Conservation (phyloP, 225 moss, liverwort and hornwort genomes). For the Thuidium tamariscinum region DNA sequence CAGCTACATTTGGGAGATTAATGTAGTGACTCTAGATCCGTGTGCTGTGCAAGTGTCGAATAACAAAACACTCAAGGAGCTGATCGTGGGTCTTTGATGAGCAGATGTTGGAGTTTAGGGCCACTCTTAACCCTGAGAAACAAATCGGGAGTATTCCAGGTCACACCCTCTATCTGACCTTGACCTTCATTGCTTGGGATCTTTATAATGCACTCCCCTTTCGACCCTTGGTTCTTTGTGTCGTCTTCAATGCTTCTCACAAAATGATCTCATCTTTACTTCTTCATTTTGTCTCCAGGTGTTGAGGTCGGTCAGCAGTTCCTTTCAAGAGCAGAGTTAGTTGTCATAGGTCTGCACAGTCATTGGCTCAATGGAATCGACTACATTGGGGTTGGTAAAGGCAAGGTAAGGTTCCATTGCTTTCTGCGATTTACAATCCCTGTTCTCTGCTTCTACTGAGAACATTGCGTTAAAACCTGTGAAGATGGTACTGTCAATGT, state of each 20-base stretch:
- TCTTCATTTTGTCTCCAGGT: constrained; percentile 9
- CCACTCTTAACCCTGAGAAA: constrained; percentile 33
- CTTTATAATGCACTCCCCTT: not conserved
- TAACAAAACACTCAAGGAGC: not conserved
- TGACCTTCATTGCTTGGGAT: not conserved
- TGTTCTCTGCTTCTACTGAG: not conserved
- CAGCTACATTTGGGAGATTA: not conserved
- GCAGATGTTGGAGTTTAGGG: constrained; percentile 24
- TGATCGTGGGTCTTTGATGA: not conserved
- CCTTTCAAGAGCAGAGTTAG: constrained; percentile 58
- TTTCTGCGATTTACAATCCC: not conserved
- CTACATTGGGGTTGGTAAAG: constrained; percentile 37
- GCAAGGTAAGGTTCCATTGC: constrained; percentile 4
- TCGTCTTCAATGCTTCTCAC: not conserved
- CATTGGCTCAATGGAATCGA: constrained; percentile 58
- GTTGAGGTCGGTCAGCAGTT: constrained; percentile 52
- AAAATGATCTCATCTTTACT: not conserved
- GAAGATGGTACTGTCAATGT: not conserved
- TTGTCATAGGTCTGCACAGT: constrained; percentile 47
- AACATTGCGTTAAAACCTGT: not conserved
- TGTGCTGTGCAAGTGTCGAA: not conserved
- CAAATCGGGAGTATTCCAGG: constrained; percentile 36
- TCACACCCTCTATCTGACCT: not conserved
- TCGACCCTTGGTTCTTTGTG: not conserved
- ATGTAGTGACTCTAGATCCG: not conserved